Evolutionary conservation across 371 early-diverging fungal species (phyloP).

Genomic region (Amoeboaphelidium protococcarum): DNA sequence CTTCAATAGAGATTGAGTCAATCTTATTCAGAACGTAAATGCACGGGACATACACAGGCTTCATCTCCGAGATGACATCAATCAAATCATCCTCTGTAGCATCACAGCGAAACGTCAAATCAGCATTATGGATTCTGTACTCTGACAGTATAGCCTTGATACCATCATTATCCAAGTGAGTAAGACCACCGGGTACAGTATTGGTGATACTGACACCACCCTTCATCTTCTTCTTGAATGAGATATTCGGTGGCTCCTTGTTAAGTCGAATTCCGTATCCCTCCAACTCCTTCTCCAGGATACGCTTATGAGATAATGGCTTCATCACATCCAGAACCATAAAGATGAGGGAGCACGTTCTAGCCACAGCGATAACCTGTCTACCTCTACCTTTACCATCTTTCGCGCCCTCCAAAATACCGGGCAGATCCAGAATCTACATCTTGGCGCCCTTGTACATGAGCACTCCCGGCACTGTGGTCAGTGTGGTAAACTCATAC

Average conservation of each 20-base stretch:
- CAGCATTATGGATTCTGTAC: constrained; percentile 93
- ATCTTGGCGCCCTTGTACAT: constrained; percentile 93
- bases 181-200: constrained; percentile 65
- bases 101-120: constrained; percentile 92
- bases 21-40: constrained; percentile 98
- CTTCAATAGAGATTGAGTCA: constrained; percentile 89
- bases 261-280: constrained; percentile 96
- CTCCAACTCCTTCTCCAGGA: constrained; percentile 92
- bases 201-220: constrained; percentile 92
- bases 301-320: constrained; percentile 49
- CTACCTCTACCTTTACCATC: constrained; percentile 98
- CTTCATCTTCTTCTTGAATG: constrained; percentile 70
- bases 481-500: constrained; percentile 98
- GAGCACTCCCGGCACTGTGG: constrained; percentile 77
- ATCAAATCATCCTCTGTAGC: constrained; percentile 94
- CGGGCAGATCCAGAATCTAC: constrained; percentile 69
- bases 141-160: constrained; percentile 86
- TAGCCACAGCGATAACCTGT: constrained; percentile 83
- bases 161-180: constrained; percentile 62
- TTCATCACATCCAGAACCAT: constrained; percentile 98
- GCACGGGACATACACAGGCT: constrained; percentile 85
- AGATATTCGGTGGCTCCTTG: constrained; percentile 53
- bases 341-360: constrained; percentile 79
- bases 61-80: constrained; percentile 88
- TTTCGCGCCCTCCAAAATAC: constrained; percentile 98